Conservation (phyloP, 192 early-diverging fungal genomes). For the Phycomyces blakesleeanus region DNA sequence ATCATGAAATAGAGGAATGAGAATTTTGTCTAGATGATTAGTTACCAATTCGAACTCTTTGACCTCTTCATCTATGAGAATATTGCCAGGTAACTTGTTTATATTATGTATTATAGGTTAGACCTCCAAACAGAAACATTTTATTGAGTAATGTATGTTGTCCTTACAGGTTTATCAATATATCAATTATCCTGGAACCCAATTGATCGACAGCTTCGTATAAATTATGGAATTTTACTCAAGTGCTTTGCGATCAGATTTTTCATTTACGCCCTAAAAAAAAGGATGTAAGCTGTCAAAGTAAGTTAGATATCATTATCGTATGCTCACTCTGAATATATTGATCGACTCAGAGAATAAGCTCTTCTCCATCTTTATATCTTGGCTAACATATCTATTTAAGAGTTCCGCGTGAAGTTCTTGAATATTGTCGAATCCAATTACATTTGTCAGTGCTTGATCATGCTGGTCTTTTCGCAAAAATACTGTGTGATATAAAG, state of each 20-base stretch:
- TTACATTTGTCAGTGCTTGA: constrained; percentile 12
- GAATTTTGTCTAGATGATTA: constrained; percentile 8
- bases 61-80: constrained; percentile 18
- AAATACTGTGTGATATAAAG: constrained; percentile 19
- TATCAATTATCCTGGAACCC: constrained; percentile 17
- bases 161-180: constrained; percentile 12
- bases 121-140: constrained; percentile 17
- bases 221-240: constrained; percentile 14
- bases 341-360: constrained; percentile 7
- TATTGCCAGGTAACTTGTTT: constrained; percentile 18
- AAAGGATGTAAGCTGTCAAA: constrained; percentile 12
- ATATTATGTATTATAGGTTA: constrained; percentile 14
- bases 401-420: constrained; percentile 14
- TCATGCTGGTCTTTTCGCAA: constrained; percentile 14
- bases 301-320: constrained; percentile 10
- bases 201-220: constrained; percentile 12
- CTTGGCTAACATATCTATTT: constrained; percentile 9
- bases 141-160: constrained; percentile 5
- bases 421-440: constrained; percentile 14
- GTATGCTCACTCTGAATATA: constrained; percentile 16
- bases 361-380: constrained; percentile 16
- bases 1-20: constrained; percentile 12
- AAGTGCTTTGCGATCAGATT: constrained; percentile 17
- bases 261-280: constrained; percentile 19
- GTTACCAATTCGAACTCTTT: constrained; percentile 19